phyloP scores from a whole-genome alignment of 148 eudicot species.

The Rhododendron ovatum region DNA sequence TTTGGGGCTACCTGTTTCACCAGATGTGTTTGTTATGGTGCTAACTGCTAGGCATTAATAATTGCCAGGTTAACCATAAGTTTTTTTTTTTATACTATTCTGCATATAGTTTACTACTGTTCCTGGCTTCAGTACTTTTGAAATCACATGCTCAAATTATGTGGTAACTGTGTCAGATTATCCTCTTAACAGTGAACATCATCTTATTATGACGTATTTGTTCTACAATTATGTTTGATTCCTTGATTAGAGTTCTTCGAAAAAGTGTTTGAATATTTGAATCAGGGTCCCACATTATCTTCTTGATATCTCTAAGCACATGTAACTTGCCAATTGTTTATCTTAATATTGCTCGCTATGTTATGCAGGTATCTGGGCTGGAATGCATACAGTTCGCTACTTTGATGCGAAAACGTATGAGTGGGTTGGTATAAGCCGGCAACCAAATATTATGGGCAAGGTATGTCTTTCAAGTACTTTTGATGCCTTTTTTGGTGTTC shows the following conservation, averaged over 20 bases:
- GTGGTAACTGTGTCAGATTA: background rate
- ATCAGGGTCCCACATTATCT: background rate
- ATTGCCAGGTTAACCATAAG: background rate
- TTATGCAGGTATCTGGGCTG: constrained; percentile 89
- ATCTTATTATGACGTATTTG: background rate
- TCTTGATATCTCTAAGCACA: background rate
- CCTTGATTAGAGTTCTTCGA: background rate
- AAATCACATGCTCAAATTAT: background rate
- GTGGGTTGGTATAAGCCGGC: constrained; percentile 98
- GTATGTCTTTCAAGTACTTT: constrained; percentile 29
- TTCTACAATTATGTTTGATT: background rate
- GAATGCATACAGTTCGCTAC: constrained; percentile 93
- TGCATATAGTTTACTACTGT: background rate
- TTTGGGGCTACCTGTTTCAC: background rate
- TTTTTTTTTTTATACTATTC: background rate
- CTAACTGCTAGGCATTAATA: background rate
- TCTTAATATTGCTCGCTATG: background rate
- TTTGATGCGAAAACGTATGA: constrained; percentile 96
- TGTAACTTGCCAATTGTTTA: background rate
- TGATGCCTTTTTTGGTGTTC: background rate
- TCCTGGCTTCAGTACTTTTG: background rate
- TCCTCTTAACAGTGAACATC: background rate
- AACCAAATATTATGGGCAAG: constrained; percentile 90
- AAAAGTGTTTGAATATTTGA: background rate
- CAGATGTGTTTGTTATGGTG: background rate